These are phyloP conservation scores for Rutstroemia sydowiana DNA, from an alignment of 2,329 filamentous ascomycete species.

Conservation along the genomic window DNA sequence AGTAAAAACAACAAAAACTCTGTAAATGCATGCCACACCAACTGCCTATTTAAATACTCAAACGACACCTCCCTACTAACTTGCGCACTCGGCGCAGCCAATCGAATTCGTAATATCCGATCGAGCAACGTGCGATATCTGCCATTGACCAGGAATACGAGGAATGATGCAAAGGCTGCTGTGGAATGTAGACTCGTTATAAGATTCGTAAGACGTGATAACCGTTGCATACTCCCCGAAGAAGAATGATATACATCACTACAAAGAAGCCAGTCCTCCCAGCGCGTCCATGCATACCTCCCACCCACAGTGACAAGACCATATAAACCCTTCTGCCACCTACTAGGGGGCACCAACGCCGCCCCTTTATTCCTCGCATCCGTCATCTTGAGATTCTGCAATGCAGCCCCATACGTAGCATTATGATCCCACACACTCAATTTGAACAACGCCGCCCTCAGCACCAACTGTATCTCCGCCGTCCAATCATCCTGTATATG, in stretches of 20 bases:
- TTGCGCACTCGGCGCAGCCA: conserved; percentile 78
- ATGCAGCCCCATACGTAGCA: conserved; percentile 84
- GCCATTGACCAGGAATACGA: conserved; percentile 85
- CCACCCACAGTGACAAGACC: conserved; percentile 81
- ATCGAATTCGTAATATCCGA: conserved; percentile 71
- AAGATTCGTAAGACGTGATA: conserved; percentile 64
- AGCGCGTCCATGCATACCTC: conserved; percentile 83
- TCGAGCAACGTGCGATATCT: conserved; percentile 88
- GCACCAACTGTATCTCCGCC: conserved; percentile 70
- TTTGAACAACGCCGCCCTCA: conserved; percentile 83
- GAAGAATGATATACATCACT: conserved; percentile 67
- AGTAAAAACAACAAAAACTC: conserved; percentile 96
- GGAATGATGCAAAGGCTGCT: conserved; percentile 76
- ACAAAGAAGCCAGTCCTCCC: conserved; percentile 78
- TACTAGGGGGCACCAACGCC: conserved; percentile 63
- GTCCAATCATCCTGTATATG: conserved; percentile 81
- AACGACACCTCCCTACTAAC: conserved; percentile 90
- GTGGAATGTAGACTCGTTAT: conserved; percentile 70
- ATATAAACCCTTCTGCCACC: conserved; percentile 76
- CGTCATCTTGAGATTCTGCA: conserved; percentile 86
- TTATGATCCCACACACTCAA: conserved; percentile 95
- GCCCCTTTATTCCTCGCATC: conserved; percentile 65
- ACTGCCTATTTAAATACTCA: conserved; percentile 92
- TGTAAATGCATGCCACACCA: conserved; percentile 99
- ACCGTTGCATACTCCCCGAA: conserved; percentile 41